Conservation (phyloP, 2,329 filamentous ascomycete species). For the Stemphylium lycopersici region DNA sequence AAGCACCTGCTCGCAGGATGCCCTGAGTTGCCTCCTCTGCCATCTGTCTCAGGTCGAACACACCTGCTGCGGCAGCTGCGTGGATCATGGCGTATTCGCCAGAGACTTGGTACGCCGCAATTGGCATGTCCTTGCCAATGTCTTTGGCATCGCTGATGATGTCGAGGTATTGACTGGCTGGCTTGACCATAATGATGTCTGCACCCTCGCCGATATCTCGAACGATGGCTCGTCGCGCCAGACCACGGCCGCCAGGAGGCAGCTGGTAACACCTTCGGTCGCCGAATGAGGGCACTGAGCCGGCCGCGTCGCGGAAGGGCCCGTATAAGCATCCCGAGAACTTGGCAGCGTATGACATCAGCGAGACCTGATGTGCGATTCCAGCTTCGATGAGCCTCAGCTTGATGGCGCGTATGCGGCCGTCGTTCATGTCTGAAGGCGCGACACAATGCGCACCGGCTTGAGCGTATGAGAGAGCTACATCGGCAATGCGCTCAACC, state of each 20-base stretch:
- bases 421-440: constrained; percentile 98
- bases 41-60: constrained; percentile 94
- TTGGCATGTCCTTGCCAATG: constrained; percentile 84
- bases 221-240: constrained; percentile 86
- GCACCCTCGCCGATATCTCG: constrained; percentile 93
- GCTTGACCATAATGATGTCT: constrained; percentile 99
- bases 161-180: constrained; percentile 92
- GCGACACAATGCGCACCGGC: constrained; percentile 97
- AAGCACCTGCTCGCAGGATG: constrained; percentile 89
- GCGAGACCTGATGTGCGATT: constrained; percentile 84
- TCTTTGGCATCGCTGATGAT: constrained; percentile 98
- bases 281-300: constrained; percentile 87
- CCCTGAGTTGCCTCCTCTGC: constrained; percentile 93
- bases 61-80: constrained; percentile 90
- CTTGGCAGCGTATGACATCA: constrained; percentile 99
- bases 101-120: constrained; percentile 96
- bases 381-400: constrained; percentile 95
- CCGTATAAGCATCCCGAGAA: constrained; percentile 97
- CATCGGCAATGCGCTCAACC: constrained; percentile 92
- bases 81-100: constrained; percentile 99
- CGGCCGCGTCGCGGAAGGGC: constrained; percentile 94
- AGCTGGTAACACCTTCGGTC: constrained; percentile 97
- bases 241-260: constrained; percentile 86
- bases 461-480: constrained; percentile 96
- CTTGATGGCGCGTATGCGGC: constrained; percentile 96